These are phyloP conservation scores for Cryomyces antarcticus DNA, from an alignment of 495 filamentous ascomycete genomes.

Conservation along the genomic window DNA sequence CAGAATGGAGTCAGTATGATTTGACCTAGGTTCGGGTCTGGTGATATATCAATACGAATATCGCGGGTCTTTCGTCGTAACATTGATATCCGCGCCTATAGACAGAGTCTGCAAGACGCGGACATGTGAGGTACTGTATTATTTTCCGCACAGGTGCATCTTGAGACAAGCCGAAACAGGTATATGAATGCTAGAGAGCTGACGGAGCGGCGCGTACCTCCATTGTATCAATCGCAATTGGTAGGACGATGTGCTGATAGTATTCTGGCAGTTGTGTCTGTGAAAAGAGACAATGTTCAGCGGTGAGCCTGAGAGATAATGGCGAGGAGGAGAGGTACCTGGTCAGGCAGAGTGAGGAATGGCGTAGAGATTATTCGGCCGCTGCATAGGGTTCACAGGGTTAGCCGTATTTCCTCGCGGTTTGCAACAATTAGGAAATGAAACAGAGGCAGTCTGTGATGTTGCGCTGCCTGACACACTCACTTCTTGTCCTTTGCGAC, in stretches of 20 bases:
- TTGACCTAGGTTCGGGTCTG: neutral
- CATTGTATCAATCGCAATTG: slow-evolving; percentile 56
- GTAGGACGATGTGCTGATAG: slow-evolving; percentile 48
- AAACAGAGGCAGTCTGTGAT: too few species aligned
- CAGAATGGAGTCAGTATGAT: neutral
- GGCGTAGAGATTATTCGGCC: slow-evolving; percentile 46
- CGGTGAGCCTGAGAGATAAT: neutral
- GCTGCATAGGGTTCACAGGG: slow-evolving; percentile 18
- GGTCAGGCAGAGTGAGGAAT: slow-evolving; percentile 48
- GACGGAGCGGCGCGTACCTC: slow-evolving; percentile 23
- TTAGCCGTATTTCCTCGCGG: neutral
- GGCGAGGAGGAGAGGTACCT: slow-evolving; percentile 13
- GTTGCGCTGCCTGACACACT: slow-evolving; percentile 6
- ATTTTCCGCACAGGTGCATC: too few species aligned
- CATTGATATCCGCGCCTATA: too few species aligned
- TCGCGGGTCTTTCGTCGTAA: too few species aligned
- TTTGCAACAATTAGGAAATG: too few species aligned
- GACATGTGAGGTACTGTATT: too few species aligned
- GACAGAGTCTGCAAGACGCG: too few species aligned
- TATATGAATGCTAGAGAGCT: too few species aligned
- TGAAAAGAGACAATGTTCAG: neutral
- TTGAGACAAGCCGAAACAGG: too few species aligned
- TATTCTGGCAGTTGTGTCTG: slow-evolving; percentile 44
- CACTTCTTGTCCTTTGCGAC: slow-evolving; percentile 55
- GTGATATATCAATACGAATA: too few species aligned